Conservation (phyloP, 176 grass and related monocot species). For the Zoysia pacifica region DNA sequence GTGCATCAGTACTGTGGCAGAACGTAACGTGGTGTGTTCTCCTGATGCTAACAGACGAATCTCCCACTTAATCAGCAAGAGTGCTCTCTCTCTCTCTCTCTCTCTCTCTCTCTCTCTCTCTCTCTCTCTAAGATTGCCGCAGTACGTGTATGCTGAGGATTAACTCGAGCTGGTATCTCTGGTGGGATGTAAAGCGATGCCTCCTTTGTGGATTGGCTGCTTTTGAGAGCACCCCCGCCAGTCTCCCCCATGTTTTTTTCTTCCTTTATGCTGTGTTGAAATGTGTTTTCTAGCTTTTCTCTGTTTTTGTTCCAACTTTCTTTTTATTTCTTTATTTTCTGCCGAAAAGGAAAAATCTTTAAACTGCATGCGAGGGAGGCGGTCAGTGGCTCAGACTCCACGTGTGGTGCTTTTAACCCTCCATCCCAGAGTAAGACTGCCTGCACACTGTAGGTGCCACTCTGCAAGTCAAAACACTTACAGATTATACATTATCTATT, state of each 20-base stretch:
- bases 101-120: no score
- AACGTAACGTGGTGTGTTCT: conserved; percentile 64
- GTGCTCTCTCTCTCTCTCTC: not conserved
- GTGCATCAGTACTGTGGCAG: conserved; percentile 54
- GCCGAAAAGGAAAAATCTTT: conserved; percentile 48
- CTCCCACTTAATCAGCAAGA: conserved; percentile 32
- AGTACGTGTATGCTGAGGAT: not conserved
- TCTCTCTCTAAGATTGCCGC: no score
- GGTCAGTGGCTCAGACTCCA: conserved; percentile 89
- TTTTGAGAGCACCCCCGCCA: conserved; percentile 47
- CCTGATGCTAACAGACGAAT: conserved; percentile 56
- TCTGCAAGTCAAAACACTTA: conserved; percentile 50
- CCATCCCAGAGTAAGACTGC: conserved; percentile 62
- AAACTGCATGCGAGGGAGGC: conserved; percentile 57
- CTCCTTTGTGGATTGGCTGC: conserved; percentile 59
- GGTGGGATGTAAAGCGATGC: conserved; percentile 49
- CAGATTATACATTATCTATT: no score
- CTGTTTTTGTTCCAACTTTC: not conserved
- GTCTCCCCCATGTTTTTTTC: not conserved
- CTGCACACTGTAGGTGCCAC: conserved; percentile 44
- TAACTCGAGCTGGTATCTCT: conserved; percentile 15
- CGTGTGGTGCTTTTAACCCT: conserved; percentile 94
- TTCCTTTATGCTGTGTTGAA: conserved; percentile 34
- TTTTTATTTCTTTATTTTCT: conserved; percentile 30
- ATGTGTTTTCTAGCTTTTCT: conserved; percentile 39